phyloP scores from a whole-genome alignment of 2,329 filamentous ascomycete species.

The Diaporthe ampelina region DNA sequence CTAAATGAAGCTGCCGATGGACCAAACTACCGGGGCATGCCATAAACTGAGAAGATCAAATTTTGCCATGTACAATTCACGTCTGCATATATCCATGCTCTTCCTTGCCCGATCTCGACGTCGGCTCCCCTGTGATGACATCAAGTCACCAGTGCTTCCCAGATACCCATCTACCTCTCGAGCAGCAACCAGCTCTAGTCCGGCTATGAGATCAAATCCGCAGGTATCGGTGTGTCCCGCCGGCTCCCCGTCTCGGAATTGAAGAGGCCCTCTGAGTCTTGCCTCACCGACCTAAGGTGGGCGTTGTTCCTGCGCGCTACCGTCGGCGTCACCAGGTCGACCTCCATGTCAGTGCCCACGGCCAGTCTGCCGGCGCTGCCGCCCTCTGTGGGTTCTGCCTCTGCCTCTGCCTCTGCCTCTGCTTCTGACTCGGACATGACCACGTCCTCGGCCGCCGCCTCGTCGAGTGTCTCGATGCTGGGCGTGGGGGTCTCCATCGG shows the following conservation, averaged over 20 bases:
- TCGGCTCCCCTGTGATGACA: neutral
- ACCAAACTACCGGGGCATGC: conserved; percentile 20
- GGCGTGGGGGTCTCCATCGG: conserved; percentile 55
- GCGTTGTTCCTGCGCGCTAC: conserved; percentile 43
- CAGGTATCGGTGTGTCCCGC: conserved; percentile 54
- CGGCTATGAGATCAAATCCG: conserved; percentile 45
- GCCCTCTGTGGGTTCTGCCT: conserved; percentile 34
- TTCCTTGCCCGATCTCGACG: neutral
- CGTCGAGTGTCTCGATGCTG: conserved; percentile 57
- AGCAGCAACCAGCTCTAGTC: neutral
- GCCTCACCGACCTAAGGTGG: conserved; percentile 39
- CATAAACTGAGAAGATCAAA: neutral
- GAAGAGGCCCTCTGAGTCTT: conserved; percentile 49
- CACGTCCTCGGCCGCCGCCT: conserved; percentile 53
- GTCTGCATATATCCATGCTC: conserved; percentile 8
- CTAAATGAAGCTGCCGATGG: conserved; percentile 15
- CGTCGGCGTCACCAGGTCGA: conserved; percentile 58
- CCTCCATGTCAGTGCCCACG: conserved; percentile 50
- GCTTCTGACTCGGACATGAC: conserved; percentile 60
- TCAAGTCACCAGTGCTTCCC: conserved; percentile 12
- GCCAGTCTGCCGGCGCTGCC: conserved; percentile 28
- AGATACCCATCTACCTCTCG: neutral
- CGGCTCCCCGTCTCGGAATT: conserved; percentile 48
- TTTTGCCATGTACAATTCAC: neutral
- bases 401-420: conserved; percentile 55